Conservation (phyloP, 257 asterid species). For the Nicotiana obtusifolia region DNA sequence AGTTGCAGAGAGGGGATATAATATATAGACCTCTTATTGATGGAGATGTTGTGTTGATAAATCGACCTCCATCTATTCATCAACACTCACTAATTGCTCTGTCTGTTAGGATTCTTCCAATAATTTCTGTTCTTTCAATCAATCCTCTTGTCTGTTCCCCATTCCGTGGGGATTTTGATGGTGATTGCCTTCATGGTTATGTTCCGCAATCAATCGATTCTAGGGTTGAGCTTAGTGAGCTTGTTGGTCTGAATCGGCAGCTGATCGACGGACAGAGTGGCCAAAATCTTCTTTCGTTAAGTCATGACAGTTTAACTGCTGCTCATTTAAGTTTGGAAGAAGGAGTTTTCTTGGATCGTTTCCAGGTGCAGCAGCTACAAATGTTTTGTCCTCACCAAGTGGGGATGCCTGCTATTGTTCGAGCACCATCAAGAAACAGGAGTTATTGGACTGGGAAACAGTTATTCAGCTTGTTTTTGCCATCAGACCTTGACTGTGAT, state of each 20-base stretch:
- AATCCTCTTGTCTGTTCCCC: slow-evolving; percentile 89
- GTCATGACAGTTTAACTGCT: slow-evolving; percentile 89
- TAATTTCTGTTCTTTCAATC: slow-evolving; percentile 49
- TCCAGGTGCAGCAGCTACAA: slow-evolving; percentile 86
- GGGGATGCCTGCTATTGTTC: slow-evolving; percentile 44
- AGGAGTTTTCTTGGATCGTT: slow-evolving; percentile 50
- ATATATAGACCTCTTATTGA: slow-evolving; percentile 63
- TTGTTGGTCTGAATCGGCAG: slow-evolving; percentile 62
- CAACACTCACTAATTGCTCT: slow-evolving; percentile 87
- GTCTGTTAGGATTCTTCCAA: slow-evolving; percentile 70
- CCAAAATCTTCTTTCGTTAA: slow-evolving; percentile 59
- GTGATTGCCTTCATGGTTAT: slow-evolving; percentile 93
- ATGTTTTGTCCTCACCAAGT: slow-evolving; percentile 52
- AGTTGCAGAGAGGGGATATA: slow-evolving; percentile 64
- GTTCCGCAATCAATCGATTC: slow-evolving; percentile 77
- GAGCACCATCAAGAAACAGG: slow-evolving; percentile 21
- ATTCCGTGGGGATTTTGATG: slow-evolving; percentile 93
- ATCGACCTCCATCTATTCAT: slow-evolving; percentile 94
- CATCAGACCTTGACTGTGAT: slow-evolving; percentile 47
- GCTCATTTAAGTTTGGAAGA: slow-evolving; percentile 67
- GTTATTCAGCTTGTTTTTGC: slow-evolving; percentile 63
- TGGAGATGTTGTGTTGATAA: slow-evolving; percentile 78
- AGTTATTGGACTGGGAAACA: slow-evolving; percentile 86
- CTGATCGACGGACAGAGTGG: slow-evolving; percentile 78
- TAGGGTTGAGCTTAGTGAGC: slow-evolving; percentile 76